Conservation (phyloP, 192 early-diverging fungal genomes). For the Coemansia sp. region DNA sequence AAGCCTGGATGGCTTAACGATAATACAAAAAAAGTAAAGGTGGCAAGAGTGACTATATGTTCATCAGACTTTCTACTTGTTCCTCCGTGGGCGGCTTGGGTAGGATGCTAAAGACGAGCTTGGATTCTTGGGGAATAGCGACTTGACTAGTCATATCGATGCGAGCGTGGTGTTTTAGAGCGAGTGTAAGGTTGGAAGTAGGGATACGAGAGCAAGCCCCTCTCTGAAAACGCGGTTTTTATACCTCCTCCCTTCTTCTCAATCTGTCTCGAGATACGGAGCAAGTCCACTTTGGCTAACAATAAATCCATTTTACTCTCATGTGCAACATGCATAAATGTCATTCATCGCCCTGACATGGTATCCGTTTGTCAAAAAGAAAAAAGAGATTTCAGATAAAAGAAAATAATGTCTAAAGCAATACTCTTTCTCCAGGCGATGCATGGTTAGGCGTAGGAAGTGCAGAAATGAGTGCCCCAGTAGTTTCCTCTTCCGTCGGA, state of each 20-base stretch:
- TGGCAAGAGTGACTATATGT: neutral
- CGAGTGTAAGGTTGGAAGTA: neutral
- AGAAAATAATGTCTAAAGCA: slow-evolving; percentile 20
- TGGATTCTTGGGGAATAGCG: neutral
- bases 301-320: neutral
- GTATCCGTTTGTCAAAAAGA: neutral
- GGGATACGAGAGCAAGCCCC: neutral
- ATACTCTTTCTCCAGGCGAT: slow-evolving; percentile 18
- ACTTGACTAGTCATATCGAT: neutral
- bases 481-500: slow-evolving; percentile 7
- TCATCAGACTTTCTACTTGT: neutral
- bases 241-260: neutral
- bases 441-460: slow-evolving; percentile 34
- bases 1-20: neutral
- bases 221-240: neutral
- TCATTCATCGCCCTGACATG: neutral
- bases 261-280: neutral
- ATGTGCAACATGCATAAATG: slow-evolving; percentile 2
- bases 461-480: slow-evolving; percentile 36
- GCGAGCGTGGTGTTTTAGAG: neutral
- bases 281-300: neutral
- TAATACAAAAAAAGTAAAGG: neutral
- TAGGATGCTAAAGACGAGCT: neutral
- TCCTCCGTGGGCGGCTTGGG: slow-evolving; percentile 1
- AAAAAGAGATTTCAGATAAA: neutral